Percentiles rank a stretch among this genome's conserved stretches.
Conservation (phyloP, 805 yeast species). For the Candida easanensis region DNA sequence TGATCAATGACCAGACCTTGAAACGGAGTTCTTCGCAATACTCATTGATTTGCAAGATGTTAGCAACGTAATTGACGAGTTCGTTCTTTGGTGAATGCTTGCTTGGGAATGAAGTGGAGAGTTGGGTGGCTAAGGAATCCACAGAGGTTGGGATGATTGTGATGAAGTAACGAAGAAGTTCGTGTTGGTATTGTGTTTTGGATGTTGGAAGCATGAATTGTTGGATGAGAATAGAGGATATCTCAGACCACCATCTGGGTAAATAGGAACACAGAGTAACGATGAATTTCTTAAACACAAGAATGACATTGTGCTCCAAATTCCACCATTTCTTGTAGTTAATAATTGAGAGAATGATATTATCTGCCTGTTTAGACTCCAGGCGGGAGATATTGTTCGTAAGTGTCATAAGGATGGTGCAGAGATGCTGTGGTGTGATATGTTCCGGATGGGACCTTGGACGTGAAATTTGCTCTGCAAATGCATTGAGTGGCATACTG, state of each 20-base stretch:
- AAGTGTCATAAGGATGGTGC: slow-evolving; percentile 53
- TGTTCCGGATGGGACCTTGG: slow-evolving; percentile 53
- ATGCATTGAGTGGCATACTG: slow-evolving; percentile 50
- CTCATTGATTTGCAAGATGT: slow-evolving; percentile 54
- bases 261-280: slow-evolving; percentile 76
- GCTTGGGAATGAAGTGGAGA: slow-evolving; percentile 73
- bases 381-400: slow-evolving; percentile 66
- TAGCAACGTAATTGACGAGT: slow-evolving; percentile 61
- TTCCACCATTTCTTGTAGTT: slow-evolving; percentile 60
- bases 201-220: slow-evolving; percentile 46
- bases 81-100: slow-evolving; percentile 58
- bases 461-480: slow-evolving; percentile 56
- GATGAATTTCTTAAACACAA: slow-evolving; percentile 66
- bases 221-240: slow-evolving; percentile 62
- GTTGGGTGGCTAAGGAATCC: slow-evolving; percentile 53
- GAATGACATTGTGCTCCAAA: slow-evolving; percentile 40
- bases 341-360: slow-evolving; percentile 60
- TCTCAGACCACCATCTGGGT: slow-evolving; percentile 89
- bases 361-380: slow-evolving; percentile 43
- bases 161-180: slow-evolving; percentile 59
- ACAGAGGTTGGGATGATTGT: slow-evolving; percentile 80
- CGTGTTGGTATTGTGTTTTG: slow-evolving; percentile 54
- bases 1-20: slow-evolving; percentile 73
- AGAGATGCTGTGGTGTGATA: slow-evolving; percentile 50
- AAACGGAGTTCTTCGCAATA: slow-evolving; percentile 77